These are phyloP conservation scores for Saccharomycopsis guyanensis DNA, from an alignment of 805 yeast species.

Conservation along the genomic window DNA sequence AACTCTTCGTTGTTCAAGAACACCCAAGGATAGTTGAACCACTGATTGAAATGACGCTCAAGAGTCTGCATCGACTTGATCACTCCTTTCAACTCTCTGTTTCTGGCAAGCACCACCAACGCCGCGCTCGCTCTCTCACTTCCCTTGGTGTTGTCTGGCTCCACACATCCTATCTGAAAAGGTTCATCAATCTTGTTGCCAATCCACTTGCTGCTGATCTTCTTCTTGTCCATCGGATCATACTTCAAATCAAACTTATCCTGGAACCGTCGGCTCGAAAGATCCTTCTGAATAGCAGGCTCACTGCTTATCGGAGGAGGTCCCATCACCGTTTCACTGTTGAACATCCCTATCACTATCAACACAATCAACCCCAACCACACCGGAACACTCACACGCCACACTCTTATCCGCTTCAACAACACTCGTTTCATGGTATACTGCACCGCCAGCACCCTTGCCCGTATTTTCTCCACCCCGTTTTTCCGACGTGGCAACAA, in stretches of 20 bases:
- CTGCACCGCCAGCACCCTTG: neutral
- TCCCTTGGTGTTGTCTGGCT: slow-evolving; percentile 10
- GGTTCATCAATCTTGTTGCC: slow-evolving; percentile 19
- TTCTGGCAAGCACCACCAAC: slow-evolving; percentile 75
- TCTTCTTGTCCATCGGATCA: slow-evolving; percentile 6
- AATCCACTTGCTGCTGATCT: slow-evolving; percentile 18
- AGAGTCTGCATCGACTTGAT: slow-evolving; percentile 61
- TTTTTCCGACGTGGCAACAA: no score
- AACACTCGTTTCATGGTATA: neutral
- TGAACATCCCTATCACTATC: neutral
- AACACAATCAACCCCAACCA: slow-evolving; percentile 9
- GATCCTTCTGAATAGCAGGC: neutral
- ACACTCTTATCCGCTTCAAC: neutral
- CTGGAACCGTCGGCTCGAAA: slow-evolving; percentile 8
- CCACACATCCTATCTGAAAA: slow-evolving; percentile 21
- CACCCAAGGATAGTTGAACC: slow-evolving; percentile 91
- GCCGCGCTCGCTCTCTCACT: slow-evolving; percentile 66
- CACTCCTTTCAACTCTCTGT: slow-evolving; percentile 74
- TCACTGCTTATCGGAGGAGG: neutral
- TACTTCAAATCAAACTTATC: slow-evolving; percentile 19
- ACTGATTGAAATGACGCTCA: slow-evolving; percentile 86
- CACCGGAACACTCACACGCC: slow-evolving; percentile 7
- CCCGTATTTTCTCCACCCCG: no score
- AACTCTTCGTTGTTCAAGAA: slow-evolving; percentile 80
- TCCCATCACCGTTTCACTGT: neutral